These are phyloP conservation scores for Coleophoma eucalyptorum DNA, from an alignment of 2,329 filamentous ascomycete genomes.

Conservation along the genomic window DNA sequence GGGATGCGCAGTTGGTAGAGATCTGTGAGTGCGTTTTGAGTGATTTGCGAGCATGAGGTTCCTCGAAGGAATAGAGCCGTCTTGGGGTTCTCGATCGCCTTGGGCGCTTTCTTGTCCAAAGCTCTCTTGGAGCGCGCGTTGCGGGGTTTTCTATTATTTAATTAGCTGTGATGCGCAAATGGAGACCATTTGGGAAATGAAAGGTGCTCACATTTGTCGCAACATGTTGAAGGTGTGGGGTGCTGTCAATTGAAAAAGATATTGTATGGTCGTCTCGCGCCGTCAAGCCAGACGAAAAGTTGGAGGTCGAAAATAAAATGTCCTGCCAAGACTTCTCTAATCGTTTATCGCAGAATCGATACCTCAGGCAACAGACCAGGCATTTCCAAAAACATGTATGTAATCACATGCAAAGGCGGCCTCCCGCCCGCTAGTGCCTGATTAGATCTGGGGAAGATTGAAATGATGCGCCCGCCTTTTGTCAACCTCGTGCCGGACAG, in stretches of 20 bases:
- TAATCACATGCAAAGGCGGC: neutral
- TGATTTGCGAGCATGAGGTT: slow-evolving; percentile 76
- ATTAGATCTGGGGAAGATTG: neutral
- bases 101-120: slow-evolving; percentile 88
- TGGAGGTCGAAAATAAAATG: slow-evolving; percentile 8
- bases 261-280: neutral
- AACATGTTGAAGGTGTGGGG: slow-evolving; percentile 25
- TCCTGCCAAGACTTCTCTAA: neutral
- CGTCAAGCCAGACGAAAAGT: slow-evolving; percentile 6
- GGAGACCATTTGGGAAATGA: neutral
- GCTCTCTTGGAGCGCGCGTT: slow-evolving; percentile 92
- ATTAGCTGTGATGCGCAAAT: slow-evolving; percentile 2
- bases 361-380: neutral
- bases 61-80: slow-evolving; percentile 86
- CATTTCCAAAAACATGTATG: too few species aligned
- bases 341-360: neutral
- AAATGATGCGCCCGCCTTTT: too few species aligned
- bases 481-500: neutral
- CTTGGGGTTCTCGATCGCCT: slow-evolving; percentile 85
- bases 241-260: slow-evolving; percentile 2
- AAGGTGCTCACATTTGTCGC: slow-evolving; percentile 25
- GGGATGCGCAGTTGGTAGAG: slow-evolving; percentile 82
- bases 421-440: neutral
- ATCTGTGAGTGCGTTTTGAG: slow-evolving; percentile 81
- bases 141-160: slow-evolving; percentile 54